Base-by-base conservation (phyloP, 148 eudicot genomes). In the Fagopyrum esculentum region DNA sequence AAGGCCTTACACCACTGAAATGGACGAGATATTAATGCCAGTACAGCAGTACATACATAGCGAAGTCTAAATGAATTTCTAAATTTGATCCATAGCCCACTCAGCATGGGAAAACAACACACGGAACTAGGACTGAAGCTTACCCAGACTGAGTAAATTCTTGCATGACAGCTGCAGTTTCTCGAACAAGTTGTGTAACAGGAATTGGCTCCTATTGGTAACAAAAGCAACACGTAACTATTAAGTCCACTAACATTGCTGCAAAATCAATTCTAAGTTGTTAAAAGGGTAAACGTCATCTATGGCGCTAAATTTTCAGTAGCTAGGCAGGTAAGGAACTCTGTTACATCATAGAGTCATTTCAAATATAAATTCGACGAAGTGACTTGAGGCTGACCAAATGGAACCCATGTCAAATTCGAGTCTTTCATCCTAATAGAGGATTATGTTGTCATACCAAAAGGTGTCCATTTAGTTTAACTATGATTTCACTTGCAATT, bases 1-100 rank as follows among this genome's bases (percentile, higher is more conserved):
- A 94, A 68, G 98, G 98, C 83, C 98, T 87, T 49, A 94, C 98
- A 74, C 98, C 98, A 81, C 98, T 94, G 80, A 46, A 82, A 45
- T 40, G 19, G 57, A 73, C 73, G 57, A 59, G 64, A 59, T 19
- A 59, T 59, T 17, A 8, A 3, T 19, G 22, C 40, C 64, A 59
- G 22, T 2, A 16, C 4, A 19, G 12, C 64, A 59, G 22, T 13
- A 16, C 0, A 54, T 54, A 54, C 59, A 54, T 54, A 54, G 22
- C 17, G 12, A 13, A 54, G 59, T 54, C 59, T 13, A 50, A 50
- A 50, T 50, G 13, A 50, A 50, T 54, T 3, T 54, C 59, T 54
- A 50, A 54, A 54, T 54, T 13, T 13, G 30, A 59, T 17, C 30
- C 30, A 59, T 59, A 17, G 64, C 19, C 30, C 64, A 59, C 40